Evolutionary conservation across 108 stramenopile species (phyloP).

Genomic region (Nannochloropsis salina): DNA sequence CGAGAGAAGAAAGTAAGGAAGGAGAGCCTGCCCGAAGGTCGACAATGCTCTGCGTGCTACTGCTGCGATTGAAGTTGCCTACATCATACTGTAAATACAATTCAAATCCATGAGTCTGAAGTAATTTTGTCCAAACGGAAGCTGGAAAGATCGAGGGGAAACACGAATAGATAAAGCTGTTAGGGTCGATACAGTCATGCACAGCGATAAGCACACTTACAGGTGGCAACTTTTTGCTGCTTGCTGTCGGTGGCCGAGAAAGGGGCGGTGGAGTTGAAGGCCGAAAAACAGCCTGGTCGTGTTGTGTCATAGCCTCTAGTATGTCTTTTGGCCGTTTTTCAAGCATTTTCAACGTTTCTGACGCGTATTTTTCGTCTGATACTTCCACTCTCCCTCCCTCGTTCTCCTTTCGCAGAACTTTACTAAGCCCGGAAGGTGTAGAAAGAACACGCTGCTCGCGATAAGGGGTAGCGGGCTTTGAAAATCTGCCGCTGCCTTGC

Average conservation of each 20-base stretch:
- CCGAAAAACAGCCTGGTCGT: constrained; percentile 16
- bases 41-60: neutral
- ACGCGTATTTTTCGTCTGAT: neutral
- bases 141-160: no score
- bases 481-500: no score
- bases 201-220: neutral
- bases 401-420: constrained; percentile 10
- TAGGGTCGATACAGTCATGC: neutral
- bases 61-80: neutral
- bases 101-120: no score
- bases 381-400: neutral
- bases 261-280: neutral
- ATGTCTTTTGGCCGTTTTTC: neutral
- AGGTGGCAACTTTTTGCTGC: neutral
- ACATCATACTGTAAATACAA: neutral
- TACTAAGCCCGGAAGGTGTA: neutral
- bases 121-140: no score
- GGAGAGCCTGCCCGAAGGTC: neutral
- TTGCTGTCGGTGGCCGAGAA: neutral
- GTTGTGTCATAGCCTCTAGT: neutral
- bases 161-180: no score
- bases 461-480: no score
- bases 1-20: neutral
- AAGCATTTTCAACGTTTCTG: no score
- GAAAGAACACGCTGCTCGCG: no score